Percentiles rank a stretch among this genome's conserved stretches.
These are phyloP conservation scores for Podaxis rugospora DNA, from an alignment of 768 basidiomycete species.

Conservation along the genomic window DNA sequence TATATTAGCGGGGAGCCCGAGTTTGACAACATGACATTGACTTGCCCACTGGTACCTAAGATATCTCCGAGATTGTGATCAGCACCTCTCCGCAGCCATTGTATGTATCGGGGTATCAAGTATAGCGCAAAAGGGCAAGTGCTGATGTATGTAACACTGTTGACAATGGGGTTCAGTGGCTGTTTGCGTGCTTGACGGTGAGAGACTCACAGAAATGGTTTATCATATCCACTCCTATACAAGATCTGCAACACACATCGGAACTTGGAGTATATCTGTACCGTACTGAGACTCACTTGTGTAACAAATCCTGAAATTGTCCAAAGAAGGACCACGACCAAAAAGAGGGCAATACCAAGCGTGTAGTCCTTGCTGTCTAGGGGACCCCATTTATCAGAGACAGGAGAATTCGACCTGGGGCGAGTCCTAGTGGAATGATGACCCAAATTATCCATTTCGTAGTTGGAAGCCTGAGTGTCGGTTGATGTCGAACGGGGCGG, in stretches of 20 bases:
- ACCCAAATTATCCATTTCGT: neutral
- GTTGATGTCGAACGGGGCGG: neutral
- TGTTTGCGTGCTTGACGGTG: slow-evolving; percentile 3
- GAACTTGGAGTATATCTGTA: neutral
- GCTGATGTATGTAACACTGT: slow-evolving; percentile 66
- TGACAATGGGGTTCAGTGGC: neutral
- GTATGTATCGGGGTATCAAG: slow-evolving; percentile 25
- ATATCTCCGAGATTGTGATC: neutral
- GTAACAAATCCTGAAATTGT: slow-evolving; percentile 84
- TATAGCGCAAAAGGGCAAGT: slow-evolving; percentile 70
- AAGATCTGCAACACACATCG: slow-evolving; percentile 31
- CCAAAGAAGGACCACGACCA: slow-evolving; percentile 83
- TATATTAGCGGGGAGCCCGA: neutral
- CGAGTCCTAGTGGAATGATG: neutral
- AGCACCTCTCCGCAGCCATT: slow-evolving; percentile 15
- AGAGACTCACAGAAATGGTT: slow-evolving; percentile 71
- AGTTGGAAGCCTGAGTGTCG: neutral
- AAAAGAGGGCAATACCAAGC: slow-evolving; percentile 63
- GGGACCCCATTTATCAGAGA: neutral
- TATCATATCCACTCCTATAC: slow-evolving; percentile 67
- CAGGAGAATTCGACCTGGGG: neutral
- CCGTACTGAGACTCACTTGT: slow-evolving; percentile 56
- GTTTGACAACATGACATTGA: neutral
- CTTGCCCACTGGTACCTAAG: neutral
- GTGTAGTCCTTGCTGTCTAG: slow-evolving; percentile 29